phyloP scores from a whole-genome alignment of 1,284 basidiomycete genomes.

The Ustilago curta region DNA sequence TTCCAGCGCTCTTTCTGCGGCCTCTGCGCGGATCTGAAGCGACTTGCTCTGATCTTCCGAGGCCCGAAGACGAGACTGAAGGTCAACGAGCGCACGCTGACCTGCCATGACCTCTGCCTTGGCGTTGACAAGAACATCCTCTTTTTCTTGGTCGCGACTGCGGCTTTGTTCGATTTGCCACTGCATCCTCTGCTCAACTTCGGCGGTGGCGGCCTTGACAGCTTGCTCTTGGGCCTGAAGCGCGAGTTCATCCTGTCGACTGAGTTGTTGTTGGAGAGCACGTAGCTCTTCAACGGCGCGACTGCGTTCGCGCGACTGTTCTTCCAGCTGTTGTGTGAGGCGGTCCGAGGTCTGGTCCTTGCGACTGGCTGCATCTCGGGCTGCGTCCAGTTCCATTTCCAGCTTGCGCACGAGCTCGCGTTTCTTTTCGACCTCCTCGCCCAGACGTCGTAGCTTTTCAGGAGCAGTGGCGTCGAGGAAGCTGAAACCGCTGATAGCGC shows the following conservation, averaged over 20 bases:
- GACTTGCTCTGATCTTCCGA: slow-evolving; percentile 20
- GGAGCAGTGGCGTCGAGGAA: slow-evolving; percentile 41
- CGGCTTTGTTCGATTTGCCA: slow-evolving; percentile 25
- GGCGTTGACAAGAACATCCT: slow-evolving; percentile 33
- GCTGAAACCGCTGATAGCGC: slow-evolving; percentile 49
- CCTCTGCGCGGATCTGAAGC: slow-evolving; percentile 21
- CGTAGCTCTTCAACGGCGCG: slow-evolving; percentile 23
- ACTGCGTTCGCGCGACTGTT: slow-evolving; percentile 36
- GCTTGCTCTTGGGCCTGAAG: slow-evolving; percentile 20
- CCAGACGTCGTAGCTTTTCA: slow-evolving; percentile 38
- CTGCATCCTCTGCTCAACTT: slow-evolving; percentile 29
- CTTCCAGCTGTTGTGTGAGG: slow-evolving; percentile 33
- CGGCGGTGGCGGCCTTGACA: slow-evolving; percentile 24
- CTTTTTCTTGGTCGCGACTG: slow-evolving; percentile 30
- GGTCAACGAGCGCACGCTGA: slow-evolving; percentile 24
- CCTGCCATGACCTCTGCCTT: slow-evolving; percentile 31
- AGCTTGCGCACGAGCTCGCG: slow-evolving; percentile 32
- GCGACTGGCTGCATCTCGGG: slow-evolving; percentile 17
- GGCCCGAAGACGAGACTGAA: slow-evolving; percentile 23
- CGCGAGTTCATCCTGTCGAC: slow-evolving; percentile 16
- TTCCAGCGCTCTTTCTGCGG: slow-evolving; percentile 23
- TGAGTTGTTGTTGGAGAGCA: slow-evolving; percentile 14
- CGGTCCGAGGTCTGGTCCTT: slow-evolving; percentile 22
- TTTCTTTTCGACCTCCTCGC: slow-evolving; percentile 32
- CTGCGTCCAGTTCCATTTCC: slow-evolving; percentile 22